Evolutionary conservation across 106 monocot species (phyloP).

Genomic region (Phalaenopsis aphrodite): DNA sequence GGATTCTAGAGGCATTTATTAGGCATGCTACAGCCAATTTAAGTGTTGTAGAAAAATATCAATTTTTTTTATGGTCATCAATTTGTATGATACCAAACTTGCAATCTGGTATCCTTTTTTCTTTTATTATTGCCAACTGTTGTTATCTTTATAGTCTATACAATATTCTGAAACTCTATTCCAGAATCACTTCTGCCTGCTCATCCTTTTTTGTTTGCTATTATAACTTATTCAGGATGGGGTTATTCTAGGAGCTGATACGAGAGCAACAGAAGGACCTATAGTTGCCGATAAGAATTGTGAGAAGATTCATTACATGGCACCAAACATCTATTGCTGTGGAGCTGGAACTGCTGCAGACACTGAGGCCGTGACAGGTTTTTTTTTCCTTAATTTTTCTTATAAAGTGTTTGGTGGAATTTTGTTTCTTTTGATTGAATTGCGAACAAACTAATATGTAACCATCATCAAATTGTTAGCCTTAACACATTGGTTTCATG

Average conservation of each 20-base stretch:
- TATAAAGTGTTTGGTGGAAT: background rate
- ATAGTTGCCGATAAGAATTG: conserved; percentile 99
- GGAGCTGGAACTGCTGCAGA: conserved; percentile 99
- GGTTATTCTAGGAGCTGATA: conserved; percentile 93
- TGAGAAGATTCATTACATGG: conserved; percentile 98
- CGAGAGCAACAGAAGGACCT: conserved; percentile 96
- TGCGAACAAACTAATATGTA: background rate
- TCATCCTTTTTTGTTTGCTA: background rate
- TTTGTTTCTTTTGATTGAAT: background rate
- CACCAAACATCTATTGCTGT: conserved; percentile 97
- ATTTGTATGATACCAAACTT: background rate
- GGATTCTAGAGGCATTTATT: background rate
- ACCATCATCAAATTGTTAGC: background rate
- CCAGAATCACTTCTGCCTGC: background rate
- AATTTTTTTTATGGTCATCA: background rate
- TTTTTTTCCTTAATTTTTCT: background rate
- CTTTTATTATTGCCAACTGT: background rate
- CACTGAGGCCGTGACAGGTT: conserved; percentile 95
- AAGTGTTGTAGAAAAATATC: background rate
- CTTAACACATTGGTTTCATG: background rate
- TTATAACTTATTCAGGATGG: conserved; percentile 61
- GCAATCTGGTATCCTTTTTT: background rate
- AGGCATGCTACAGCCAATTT: background rate
- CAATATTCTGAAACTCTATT: background rate
- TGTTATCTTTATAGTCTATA: background rate